Base-by-base conservation (phyloP, 768 basidiomycete genomes). In the Cystofilobasidium bisporidii region DNA sequence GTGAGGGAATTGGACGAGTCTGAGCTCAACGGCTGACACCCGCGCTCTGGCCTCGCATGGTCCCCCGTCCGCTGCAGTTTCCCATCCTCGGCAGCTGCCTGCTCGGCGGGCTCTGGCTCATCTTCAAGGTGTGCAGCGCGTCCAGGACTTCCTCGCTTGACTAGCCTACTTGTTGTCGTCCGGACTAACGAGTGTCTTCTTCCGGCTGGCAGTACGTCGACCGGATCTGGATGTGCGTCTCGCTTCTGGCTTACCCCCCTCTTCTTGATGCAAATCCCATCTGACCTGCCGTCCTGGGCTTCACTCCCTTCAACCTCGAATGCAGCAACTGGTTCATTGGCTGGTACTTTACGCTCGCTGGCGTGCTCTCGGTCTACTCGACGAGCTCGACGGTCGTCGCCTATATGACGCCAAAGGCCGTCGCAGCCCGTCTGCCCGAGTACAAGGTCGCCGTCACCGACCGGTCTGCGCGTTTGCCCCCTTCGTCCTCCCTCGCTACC, bases 51-150 rank as follows among this genome's bases (percentile, higher is more conserved):
- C n/a, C n/a, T n/a, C n/a, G n/a, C n/a, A n/a, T n/a, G n/a, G n/a
- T n/a, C n/a, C n/a, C n/a, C 36, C 36, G 36, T 36, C 36, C 36
- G n/a, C 36, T 5, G 6, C 36, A 36, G 36, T 77, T 78, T 62
- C 78, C 79, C 17, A 33, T 75, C 56, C 33, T 75, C 41, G 74
- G 74, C 22, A 64, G 61, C 11, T 14, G 3, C 56, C 64, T 72
- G 15, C 70, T 75, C 5, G 65, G 72, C 26, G 50, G 50, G 1
- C 71, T 77, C 12, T 76, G 71, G 60, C 66, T 74, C n/a, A 64
- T 70, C 11, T 74, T 77, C 72, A 73, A 74, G 50, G 67, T 68
- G 32, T 14, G 61, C 63, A 74, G 36, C 36, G 5, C 36, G 36
- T 12, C 12, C 36, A 36, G 6, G 36, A 36, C 36, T 36, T n/a